Evolutionary conservation across 805 yeast species (phyloP), one percentile per base, ranked within the genome.

Genomic region (Metschnikowia drakensbergensis): DNA sequence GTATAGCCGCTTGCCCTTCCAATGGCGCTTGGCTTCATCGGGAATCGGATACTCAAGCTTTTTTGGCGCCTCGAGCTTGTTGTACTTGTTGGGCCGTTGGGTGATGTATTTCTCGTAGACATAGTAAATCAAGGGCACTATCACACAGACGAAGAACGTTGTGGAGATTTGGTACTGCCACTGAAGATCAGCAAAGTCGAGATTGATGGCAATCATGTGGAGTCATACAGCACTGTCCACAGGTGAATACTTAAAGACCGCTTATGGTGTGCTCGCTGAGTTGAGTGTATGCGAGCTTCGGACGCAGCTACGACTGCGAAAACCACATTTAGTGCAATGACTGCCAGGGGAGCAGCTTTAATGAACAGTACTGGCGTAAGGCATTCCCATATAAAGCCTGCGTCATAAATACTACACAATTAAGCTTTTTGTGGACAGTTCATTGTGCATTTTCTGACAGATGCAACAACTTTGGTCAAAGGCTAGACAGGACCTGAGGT

Each of bases 1-100:
- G 45, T 80, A 78, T 31, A 88, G 72, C 45, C 96, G 72, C 58
- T 82, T 85, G 5, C 96, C 96, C 65, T 90, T 90, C 97, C 97
- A 91, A 62, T 88, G 92, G 3, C 90, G 88, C 62, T 82, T 77
- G 29, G 95, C 89, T 59, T 85, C 88, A 52, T 79, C 86, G 2
- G 95, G 96, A 29, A 82, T 69, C 3, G 82, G 76, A 17, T 83
- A 61, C 37, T 74, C 75, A 57, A 83, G 71, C 54, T 79, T 80
- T 22, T 63, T 54, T 3, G 77, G 74, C 26, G 66, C 73, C 52
- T 72, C 78, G n/a, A 71, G 55, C 49, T 65, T 68, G 52, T 71
- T 71, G 60, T 70, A 71, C 48, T 65, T 62, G 52, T 71, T 72
- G 26, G 76, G 75, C 6, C 60, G 54, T 13, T 57, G 56, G n/a